Base-by-base conservation (phyloP, 148 eudicot species). In the Diospyros kaki region DNA sequence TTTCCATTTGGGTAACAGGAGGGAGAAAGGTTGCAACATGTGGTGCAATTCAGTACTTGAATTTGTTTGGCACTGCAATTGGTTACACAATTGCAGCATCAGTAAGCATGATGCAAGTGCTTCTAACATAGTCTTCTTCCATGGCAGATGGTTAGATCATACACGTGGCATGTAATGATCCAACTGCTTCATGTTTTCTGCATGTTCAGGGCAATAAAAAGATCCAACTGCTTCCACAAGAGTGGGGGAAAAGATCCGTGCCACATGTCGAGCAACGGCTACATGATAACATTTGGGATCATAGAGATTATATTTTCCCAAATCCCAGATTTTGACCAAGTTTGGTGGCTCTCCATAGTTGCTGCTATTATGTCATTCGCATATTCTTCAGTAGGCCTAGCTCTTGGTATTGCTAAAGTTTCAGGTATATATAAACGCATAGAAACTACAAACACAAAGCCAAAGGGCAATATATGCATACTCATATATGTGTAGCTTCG, bases 271-370 rank as follows among this genome's bases (percentile, higher is more conserved):
- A 83, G 85, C 80, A 83, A 76, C 14, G 75, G 79, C 42, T 83
- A 79, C 54, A 83, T 83, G 85, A 76, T 83, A 75, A 48, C 85
- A 40, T 83, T 83, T 69, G 85, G 85, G n/a, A 74, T 83, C 12
- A 52, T 58, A 0, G 79, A 83, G 67, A 64, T 83, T 4, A 12
- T 79, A 9, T 73, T 83, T 45, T 83, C 85, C 18, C 85, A 83
- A 46, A 83, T 83, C 68, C 85, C 82, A 28, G 82, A 83, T 40
- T 83, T 83, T 59, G 80, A 79, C 63, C 82, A 83, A 74, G 67
- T 83, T 4, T 83, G 80, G 82, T 83, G 85, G 85, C 85, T 83
- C 46, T 83, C 85, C 45, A 83, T 83, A 13, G 80, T 83, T 50
- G 85, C 82, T 43, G 82, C 85, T 9, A 6, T 82, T 54, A 82